These are phyloP conservation scores for Trichoderma brevicompactum DNA, from an alignment of 2,329 filamentous ascomycete species.

Conservation along the genomic window DNA sequence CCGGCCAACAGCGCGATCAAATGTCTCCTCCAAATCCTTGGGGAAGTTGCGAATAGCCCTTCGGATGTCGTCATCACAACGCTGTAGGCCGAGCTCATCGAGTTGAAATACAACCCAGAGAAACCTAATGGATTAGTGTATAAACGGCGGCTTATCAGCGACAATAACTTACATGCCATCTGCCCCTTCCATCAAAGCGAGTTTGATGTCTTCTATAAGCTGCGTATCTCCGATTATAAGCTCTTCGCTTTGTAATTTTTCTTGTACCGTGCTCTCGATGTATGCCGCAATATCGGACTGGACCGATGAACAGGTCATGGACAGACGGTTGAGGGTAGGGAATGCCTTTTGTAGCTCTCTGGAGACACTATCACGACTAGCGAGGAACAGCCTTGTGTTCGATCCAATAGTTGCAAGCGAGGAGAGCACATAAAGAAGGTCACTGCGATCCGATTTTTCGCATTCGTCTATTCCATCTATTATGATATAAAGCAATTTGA, in stretches of 20 bases:
- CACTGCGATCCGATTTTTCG: slow-evolving; percentile 33
- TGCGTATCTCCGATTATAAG: slow-evolving; percentile 31
- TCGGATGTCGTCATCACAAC: slow-evolving; percentile 33
- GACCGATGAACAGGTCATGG: slow-evolving; percentile 9
- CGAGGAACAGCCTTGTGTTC: slow-evolving; percentile 37
- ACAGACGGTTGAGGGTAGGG: background rate
- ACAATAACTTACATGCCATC: slow-evolving; percentile 42
- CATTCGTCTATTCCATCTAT: slow-evolving; percentile 45
- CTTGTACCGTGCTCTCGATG: slow-evolving; percentile 25
- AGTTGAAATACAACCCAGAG: slow-evolving; percentile 47
- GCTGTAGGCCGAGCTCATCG: slow-evolving; percentile 41
- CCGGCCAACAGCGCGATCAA: slow-evolving; percentile 29
- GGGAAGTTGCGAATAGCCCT: slow-evolving; percentile 27
- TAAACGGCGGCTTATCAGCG: background rate
- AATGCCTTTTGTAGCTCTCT: slow-evolving; percentile 29
- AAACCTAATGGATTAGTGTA: slow-evolving; percentile 39
- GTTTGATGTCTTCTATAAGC: slow-evolving; percentile 36
- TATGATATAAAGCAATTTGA: slow-evolving; percentile 34
- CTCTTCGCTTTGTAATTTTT: slow-evolving; percentile 23
- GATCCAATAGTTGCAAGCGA: background rate
- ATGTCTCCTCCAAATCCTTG: slow-evolving; percentile 24
- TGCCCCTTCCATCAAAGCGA: slow-evolving; percentile 37
- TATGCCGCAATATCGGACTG: slow-evolving; percentile 29
- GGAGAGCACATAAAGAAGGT: slow-evolving; percentile 7
- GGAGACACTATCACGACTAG: slow-evolving; percentile 37